phyloP scores from a whole-genome alignment of 139 green algal species.

The Volvox africanus region DNA sequence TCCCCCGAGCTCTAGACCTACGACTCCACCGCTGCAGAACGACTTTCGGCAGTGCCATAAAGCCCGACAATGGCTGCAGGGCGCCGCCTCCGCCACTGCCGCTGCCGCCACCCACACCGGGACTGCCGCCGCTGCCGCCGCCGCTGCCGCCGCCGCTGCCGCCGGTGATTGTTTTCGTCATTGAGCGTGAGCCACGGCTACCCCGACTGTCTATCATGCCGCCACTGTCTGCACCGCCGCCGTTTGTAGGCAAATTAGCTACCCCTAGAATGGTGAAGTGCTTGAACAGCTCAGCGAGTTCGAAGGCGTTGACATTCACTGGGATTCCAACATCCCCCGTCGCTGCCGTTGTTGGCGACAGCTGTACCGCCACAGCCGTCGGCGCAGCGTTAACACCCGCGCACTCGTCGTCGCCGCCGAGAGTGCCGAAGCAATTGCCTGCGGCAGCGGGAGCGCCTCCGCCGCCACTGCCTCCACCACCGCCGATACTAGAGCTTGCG shows the following conservation, averaged over 20 bases:
- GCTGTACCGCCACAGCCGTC: background rate
- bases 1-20: background rate
- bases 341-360: background rate
- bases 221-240: background rate
- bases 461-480: background rate
- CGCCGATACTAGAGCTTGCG: background rate
- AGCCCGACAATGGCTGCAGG: background rate
- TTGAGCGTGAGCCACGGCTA: background rate
- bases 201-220: background rate
- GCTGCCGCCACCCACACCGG: background rate
- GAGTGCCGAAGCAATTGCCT: background rate
- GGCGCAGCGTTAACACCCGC: background rate
- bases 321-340: background rate
- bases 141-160: background rate
- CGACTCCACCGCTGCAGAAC: background rate
- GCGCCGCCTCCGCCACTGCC: background rate
- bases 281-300: slow-evolving; percentile 38
- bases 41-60: background rate
- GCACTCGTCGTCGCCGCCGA: background rate
- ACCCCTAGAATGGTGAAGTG: slow-evolving; percentile 42
- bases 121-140: background rate
- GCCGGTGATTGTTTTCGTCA: background rate
- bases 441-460: background rate
- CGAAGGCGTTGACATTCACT: slow-evolving; percentile 13
- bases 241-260: background rate